A percentile compares a stretch with the other conserved stretches of the same genome.
These are phyloP conservation scores for Neoscytalidium dimidiatum DNA, from an alignment of 2,329 filamentous ascomycete species.

Conservation along the genomic window DNA sequence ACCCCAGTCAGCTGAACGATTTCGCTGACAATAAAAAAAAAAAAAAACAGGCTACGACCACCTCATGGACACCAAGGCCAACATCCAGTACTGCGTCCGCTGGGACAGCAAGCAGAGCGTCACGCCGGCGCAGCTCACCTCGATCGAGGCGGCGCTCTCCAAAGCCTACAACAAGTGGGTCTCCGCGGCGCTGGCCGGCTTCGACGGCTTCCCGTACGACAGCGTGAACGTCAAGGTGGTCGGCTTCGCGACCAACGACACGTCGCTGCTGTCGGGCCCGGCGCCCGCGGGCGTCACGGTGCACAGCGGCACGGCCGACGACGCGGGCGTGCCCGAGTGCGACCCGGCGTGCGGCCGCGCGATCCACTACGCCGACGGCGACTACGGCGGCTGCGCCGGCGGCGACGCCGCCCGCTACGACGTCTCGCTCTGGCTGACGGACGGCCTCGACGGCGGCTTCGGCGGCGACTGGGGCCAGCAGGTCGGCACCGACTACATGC, in stretches of 20 bases:
- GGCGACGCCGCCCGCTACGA: constrained; percentile 44
- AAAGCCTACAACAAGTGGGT: constrained; percentile 45
- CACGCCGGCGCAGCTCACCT: constrained; percentile 43
- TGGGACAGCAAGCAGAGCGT: constrained; percentile 46
- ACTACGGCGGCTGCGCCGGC: constrained; percentile 44
- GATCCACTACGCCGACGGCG: constrained; percentile 45
- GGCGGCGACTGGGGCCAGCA: constrained; percentile 53
- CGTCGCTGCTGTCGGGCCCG: constrained; percentile 39
- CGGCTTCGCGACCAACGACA: constrained; percentile 48
- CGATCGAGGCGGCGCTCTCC: constrained; percentile 39
- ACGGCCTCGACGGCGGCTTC: constrained; percentile 46
- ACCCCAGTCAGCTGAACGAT: too few species aligned
- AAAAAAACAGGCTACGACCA: constrained; percentile 29
- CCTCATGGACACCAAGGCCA: constrained; percentile 34
- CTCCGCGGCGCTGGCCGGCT: constrained; percentile 44
- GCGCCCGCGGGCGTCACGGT: constrained; percentile 40
- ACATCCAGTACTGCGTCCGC: constrained; percentile 47
- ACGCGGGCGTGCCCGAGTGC: constrained; percentile 46
- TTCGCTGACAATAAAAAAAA: too few species aligned
- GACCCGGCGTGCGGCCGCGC: constrained; percentile 45
- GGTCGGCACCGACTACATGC: constrained; percentile 47
- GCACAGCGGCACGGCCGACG: constrained; percentile 43
- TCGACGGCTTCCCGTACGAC: constrained; percentile 46
- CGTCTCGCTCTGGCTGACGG: constrained; percentile 47
- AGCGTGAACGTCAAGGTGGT: constrained; percentile 45